phyloP scores from a whole-genome alignment of 2,329 filamentous ascomycete genomes.

The Phaeosphaeria sp. region DNA sequence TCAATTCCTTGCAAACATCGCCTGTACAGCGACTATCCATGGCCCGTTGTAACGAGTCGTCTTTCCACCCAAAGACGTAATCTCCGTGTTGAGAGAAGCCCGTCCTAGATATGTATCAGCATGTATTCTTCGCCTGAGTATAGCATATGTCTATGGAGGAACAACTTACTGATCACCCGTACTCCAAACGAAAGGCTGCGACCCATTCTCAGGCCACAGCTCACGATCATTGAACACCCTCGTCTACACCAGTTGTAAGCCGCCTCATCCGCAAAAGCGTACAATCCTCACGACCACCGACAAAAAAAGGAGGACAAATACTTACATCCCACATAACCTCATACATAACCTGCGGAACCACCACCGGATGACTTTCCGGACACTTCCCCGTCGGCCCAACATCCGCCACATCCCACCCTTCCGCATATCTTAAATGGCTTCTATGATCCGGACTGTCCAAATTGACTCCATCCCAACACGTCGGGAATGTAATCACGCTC shows the following conservation, averaged over 20 bases:
- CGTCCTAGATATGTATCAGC: conserved; percentile 11
- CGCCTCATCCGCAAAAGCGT: too few species aligned
- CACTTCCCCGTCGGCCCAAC: conserved; percentile 36
- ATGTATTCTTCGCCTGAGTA: too few species aligned
- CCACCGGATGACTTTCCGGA: conserved; percentile 32
- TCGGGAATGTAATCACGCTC: conserved; percentile 73
- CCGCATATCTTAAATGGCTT: conserved; percentile 67
- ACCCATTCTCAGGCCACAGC: conserved; percentile 28
- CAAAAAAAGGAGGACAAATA: too few species aligned
- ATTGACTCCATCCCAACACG: conserved; percentile 71
- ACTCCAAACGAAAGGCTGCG: conserved; percentile 35
- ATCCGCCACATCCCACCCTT: conserved; percentile 20
- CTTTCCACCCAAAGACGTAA: conserved; percentile 42
- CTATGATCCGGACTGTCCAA: conserved; percentile 64
- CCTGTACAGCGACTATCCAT: conserved; percentile 34
- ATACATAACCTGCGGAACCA: conserved; percentile 40
- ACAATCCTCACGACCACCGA: too few species aligned
- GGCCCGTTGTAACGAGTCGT: conserved; percentile 36
- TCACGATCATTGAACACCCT: conserved; percentile 22
- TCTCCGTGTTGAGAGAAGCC: conserved; percentile 37
- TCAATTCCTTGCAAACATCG: conserved; percentile 27
- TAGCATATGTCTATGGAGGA: neutral
- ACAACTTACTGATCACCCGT: conserved; percentile 33
- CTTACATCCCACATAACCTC: conserved; percentile 38
- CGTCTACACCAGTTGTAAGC: conserved; percentile 15